Percentiles rank a stretch among this genome's conserved stretches.
Evolutionary conservation across 805 yeast species (phyloP).

Genomic region (Saccharomycopsis fibuligera): DNA sequence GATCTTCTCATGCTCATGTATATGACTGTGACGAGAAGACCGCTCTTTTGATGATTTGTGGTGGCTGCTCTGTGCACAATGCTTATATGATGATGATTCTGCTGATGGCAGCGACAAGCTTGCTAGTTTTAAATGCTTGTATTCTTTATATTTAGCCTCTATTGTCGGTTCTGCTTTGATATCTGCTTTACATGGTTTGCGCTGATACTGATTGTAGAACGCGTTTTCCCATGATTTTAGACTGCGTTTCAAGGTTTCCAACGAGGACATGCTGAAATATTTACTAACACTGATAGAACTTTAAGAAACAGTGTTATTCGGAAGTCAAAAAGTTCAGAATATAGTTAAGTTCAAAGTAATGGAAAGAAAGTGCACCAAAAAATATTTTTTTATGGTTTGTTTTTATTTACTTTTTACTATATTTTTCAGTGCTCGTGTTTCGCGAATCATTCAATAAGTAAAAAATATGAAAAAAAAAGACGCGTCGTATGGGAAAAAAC

Average conservation of each 20-base stretch:
- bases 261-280: not conserved
- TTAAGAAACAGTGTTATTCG: too few relatives aligned
- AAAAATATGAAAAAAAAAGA: not conserved
- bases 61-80: not conserved
- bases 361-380: too few relatives aligned
- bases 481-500: not conserved
- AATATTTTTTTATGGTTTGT: too few relatives aligned
- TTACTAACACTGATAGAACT: too few relatives aligned
- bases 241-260: constrained; percentile 9
- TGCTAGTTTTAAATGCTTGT: constrained; percentile 1
- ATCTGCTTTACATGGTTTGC: constrained; percentile 20
- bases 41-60: not conserved
- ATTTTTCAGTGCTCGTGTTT: too few relatives aligned
- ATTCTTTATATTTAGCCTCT: constrained; percentile 17
- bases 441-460: too few relatives aligned
- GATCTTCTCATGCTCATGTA: not conserved
- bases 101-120: too few relatives aligned
- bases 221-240: constrained; percentile 19
- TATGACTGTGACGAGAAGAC: not conserved
- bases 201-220: constrained; percentile 9
- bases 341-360: too few relatives aligned
- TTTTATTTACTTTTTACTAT: too few relatives aligned
- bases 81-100: too few relatives aligned
- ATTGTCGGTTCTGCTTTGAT: constrained; percentile 16
- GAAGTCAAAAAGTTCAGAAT: too few relatives aligned